Evolutionary conservation across 768 basidiomycete genomes (phyloP).

Genomic region (Porphyrellus cyaneotinctus): DNA sequence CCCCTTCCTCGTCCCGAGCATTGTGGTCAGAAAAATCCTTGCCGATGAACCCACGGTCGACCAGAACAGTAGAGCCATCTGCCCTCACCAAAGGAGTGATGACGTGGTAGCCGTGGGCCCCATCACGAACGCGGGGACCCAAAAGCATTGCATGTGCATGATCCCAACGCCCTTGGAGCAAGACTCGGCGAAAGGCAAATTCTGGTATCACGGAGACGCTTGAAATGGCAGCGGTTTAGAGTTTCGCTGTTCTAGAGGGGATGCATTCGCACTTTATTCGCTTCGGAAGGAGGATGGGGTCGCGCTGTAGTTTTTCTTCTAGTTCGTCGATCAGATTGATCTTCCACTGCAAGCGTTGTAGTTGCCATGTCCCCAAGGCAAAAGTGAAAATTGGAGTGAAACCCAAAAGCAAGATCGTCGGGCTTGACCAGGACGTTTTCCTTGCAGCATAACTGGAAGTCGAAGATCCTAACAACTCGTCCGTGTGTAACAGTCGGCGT

Average conservation of each 20-base stretch:
- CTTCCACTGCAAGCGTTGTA: constrained; percentile 94
- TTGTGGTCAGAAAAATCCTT: constrained; percentile 46
- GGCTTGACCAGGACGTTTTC: constrained; percentile 58
- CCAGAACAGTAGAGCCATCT: constrained; percentile 79
- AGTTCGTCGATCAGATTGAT: constrained; percentile 89
- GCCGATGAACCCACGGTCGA: constrained; percentile 88
- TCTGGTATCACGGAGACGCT: constrained; percentile 79
- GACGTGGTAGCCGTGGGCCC: constrained; percentile 82
- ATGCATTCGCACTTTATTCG: constrained; percentile 72
- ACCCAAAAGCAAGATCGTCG: constrained; percentile 71
- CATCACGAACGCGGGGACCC: constrained; percentile 83
- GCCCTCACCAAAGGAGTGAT: constrained; percentile 81
- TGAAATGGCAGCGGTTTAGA: constrained; percentile 19
- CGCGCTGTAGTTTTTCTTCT: constrained; percentile 80
- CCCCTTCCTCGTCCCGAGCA: constrained; percentile 41
- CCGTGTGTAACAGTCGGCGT: constrained; percentile 16
- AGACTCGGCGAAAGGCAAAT: constrained; percentile 84
- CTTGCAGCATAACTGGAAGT: constrained; percentile 53
- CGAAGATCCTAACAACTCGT: constrained; percentile 21
- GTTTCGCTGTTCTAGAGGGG: constrained; percentile 11
- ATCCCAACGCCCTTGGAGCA: constrained; percentile 74
- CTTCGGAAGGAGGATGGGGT: constrained; percentile 73
- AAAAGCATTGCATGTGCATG: constrained; percentile 74
- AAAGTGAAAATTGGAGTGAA: constrained; percentile 90
- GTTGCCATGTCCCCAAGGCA: constrained; percentile 89